phyloP scores from a whole-genome alignment of 495 filamentous ascomycete species.

The Haplographium delicatum region DNA sequence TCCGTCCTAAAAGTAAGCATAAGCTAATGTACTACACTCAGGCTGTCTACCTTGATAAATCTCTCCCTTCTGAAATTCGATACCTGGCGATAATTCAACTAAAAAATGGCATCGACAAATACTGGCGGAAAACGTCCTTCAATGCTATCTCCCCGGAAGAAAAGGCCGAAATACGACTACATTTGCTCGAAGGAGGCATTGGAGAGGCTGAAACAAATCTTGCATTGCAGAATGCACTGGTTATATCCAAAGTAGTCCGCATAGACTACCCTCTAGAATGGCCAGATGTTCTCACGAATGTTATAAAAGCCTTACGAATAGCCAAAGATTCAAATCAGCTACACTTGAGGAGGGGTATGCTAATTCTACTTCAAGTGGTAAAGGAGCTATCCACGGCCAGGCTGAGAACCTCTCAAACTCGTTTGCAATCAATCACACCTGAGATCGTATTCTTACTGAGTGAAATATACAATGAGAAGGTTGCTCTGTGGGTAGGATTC shows the following conservation, averaged over 20 bases:
- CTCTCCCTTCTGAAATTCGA: slow-evolving; percentile 66
- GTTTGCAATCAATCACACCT: slow-evolving; percentile 68
- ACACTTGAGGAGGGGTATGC: slow-evolving; percentile 63
- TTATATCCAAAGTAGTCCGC: slow-evolving; percentile 79
- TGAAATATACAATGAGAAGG: slow-evolving; percentile 68
- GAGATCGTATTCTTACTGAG: slow-evolving; percentile 74
- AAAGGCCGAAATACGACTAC: slow-evolving; percentile 66
- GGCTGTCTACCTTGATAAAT: slow-evolving; percentile 74
- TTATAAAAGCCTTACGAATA: slow-evolving; percentile 56
- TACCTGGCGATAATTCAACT: slow-evolving; percentile 90
- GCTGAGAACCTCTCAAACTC: slow-evolving; percentile 60
- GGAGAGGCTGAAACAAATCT: slow-evolving; percentile 67
- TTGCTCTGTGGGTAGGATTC: slow-evolving; percentile 62
- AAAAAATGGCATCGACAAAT: slow-evolving; percentile 92
- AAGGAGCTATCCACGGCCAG: slow-evolving; percentile 85
- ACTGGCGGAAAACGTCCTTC: slow-evolving; percentile 73
- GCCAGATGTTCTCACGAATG: slow-evolving; percentile 51
- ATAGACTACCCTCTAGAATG: slow-evolving; percentile 87
- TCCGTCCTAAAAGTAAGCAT: slow-evolving; percentile 21
- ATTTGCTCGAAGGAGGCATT: slow-evolving; percentile 65
- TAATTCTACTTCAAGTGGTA: slow-evolving; percentile 75
- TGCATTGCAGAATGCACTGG: slow-evolving; percentile 79
- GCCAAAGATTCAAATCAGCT: slow-evolving; percentile 39
- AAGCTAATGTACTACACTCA: slow-evolving; percentile 28
- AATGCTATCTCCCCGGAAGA: slow-evolving; percentile 69